Percentiles rank a stretch among this genome's conserved stretches.
These are phyloP conservation scores for Singerocomus inundabilis DNA, from an alignment of 1,284 basidiomycete species.

Conservation along the genomic window DNA sequence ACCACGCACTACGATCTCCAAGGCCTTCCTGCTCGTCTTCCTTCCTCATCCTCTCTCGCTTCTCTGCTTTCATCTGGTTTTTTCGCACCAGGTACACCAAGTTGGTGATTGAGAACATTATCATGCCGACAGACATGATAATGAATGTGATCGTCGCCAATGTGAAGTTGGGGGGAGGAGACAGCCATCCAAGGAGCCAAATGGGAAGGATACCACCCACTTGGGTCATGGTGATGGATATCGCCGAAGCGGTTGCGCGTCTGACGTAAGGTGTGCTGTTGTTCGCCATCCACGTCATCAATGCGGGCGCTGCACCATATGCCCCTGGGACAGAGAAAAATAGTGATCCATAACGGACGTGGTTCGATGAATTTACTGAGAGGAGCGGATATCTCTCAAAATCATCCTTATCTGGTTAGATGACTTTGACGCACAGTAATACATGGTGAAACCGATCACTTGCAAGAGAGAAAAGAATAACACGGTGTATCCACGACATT, in stretches of 20 bases:
- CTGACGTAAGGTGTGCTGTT: slow-evolving; percentile 56
- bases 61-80: too few species aligned
- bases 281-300: slow-evolving; percentile 54
- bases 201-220: slow-evolving; percentile 57
- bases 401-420: background rate
- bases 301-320: slow-evolving; percentile 43
- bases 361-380: slow-evolving; percentile 10
- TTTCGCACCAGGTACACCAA: too few species aligned
- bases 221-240: slow-evolving; percentile 54
- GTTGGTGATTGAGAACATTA: slow-evolving; percentile 32
- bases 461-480: slow-evolving; percentile 40
- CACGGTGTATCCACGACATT: slow-evolving; percentile 41
- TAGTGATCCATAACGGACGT: slow-evolving; percentile 48
- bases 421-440: slow-evolving; percentile 37
- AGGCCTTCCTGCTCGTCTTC: too few species aligned
- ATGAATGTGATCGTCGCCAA: slow-evolving; percentile 40
- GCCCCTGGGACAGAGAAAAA: slow-evolving; percentile 50
- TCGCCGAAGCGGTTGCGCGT: slow-evolving; percentile 53
- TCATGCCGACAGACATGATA: slow-evolving; percentile 37
- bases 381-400: background rate
- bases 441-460: slow-evolving; percentile 48
- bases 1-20: too few species aligned
- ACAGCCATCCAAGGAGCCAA: slow-evolving; percentile 49
- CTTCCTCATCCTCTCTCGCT: too few species aligned
- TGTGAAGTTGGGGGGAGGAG: slow-evolving; percentile 43